A percentile compares a stretch with the other conserved stretches of the same genome.
phyloP scores from a whole-genome alignment of 129 eudicot genomes.

The Solidago caesia region DNA sequence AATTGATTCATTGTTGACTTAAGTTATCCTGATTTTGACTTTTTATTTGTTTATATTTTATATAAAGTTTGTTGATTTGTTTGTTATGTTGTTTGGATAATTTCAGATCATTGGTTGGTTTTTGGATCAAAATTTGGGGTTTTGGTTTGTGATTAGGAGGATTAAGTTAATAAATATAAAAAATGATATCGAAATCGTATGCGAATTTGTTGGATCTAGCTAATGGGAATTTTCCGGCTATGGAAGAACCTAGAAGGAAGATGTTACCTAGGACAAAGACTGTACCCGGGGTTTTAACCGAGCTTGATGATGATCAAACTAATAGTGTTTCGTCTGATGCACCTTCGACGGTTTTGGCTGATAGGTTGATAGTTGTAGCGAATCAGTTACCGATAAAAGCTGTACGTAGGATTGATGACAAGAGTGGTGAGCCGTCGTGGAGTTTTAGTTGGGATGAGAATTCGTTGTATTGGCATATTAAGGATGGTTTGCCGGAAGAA shows the following conservation, averaged over 20 bases:
- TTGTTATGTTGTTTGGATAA: neutral
- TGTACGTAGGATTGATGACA: slow-evolving; percentile 33
- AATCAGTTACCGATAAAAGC: slow-evolving; percentile 59
- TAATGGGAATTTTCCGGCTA: slow-evolving; percentile 59
- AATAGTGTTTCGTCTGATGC: slow-evolving; percentile 53
- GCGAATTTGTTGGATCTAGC: slow-evolving; percentile 63
- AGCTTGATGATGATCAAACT: slow-evolving; percentile 64
- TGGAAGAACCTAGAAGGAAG: slow-evolving; percentile 59
- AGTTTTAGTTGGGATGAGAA: slow-evolving; percentile 61
- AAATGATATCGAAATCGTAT: slow-evolving; percentile 64
- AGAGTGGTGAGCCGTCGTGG: slow-evolving; percentile 35
- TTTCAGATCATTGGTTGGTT: slow-evolving; percentile 44
- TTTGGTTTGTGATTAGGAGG: slow-evolving; percentile 17
- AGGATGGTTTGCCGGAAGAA: slow-evolving; percentile 59
- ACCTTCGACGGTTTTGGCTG: slow-evolving; percentile 43
- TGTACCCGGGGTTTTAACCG: slow-evolving; percentile 55
- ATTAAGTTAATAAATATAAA: neutral
- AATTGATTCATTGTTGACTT: slow-evolving; percentile 30
- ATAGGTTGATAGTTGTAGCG: slow-evolving; percentile 55
- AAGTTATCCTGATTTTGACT: slow-evolving; percentile 28
- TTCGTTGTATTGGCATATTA: slow-evolving; percentile 47
- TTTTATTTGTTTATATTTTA: neutral
- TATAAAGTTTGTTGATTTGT: slow-evolving; percentile 14
- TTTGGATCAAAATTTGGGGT: slow-evolving; percentile 31
- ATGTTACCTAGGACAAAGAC: slow-evolving; percentile 55